Conservation (phyloP, 345 rosid genomes). For the Stellera chamaejasme region DNA sequence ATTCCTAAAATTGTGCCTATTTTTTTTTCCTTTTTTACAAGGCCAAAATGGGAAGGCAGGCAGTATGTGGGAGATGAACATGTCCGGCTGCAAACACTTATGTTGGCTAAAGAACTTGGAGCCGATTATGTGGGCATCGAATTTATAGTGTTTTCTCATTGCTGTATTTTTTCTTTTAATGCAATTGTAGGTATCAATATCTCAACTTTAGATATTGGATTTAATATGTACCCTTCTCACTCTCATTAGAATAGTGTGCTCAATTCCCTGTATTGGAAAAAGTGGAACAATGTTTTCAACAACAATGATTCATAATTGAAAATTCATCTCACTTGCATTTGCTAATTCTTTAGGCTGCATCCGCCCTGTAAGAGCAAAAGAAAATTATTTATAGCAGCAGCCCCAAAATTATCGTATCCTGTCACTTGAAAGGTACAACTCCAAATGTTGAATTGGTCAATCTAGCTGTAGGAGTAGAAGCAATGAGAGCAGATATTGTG, state of each 20-base stretch:
- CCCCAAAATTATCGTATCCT: constrained; percentile 41
- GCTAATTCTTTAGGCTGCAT: constrained; percentile 34
- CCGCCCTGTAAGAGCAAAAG: constrained; percentile 22
- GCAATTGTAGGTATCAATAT: too few species aligned
- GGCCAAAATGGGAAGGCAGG: constrained; percentile 51
- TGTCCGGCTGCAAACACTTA: too few species aligned
- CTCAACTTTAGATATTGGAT: too few species aligned
- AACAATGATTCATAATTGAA: too few species aligned
- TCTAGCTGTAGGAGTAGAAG: constrained; percentile 30
- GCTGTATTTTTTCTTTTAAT: neutral
- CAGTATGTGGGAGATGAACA: constrained; percentile 41
- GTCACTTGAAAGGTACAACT: constrained; percentile 22
- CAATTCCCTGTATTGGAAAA: too few species aligned
- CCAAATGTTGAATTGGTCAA: constrained; percentile 30
- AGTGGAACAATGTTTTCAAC: too few species aligned
- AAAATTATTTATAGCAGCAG: constrained; percentile 13
- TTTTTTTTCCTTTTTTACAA: too few species aligned
- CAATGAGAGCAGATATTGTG: constrained; percentile 40
- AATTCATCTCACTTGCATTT: constrained; percentile 8
- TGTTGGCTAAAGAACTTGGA: too few species aligned
- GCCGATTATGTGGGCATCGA: too few species aligned
- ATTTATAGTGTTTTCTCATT: constrained; percentile 31
- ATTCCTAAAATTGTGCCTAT: too few species aligned
- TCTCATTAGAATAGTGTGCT: neutral
- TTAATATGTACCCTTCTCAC: too few species aligned